Evolutionary conservation across 2,329 filamentous ascomycete species (phyloP), one percentile per base, ranked within the genome.

Genomic region (Colletotrichum caudatum): DNA sequence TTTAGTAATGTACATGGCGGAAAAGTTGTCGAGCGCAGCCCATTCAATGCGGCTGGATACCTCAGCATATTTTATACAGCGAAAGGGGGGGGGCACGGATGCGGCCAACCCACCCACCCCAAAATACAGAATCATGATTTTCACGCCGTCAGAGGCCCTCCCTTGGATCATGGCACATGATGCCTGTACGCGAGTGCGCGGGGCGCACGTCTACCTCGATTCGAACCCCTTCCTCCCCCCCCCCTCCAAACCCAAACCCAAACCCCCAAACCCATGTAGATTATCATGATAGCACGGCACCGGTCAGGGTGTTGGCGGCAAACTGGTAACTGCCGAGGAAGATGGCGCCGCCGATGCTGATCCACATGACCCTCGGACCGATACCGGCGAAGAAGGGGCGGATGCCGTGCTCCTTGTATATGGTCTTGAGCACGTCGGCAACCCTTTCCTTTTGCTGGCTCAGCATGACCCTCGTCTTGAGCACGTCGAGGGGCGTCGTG

Each of bases 381-480:
- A 91, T 87, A 1, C 92, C 93, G 1, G 91, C 89, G 77, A 95
- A 94, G 81, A 95, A 94, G 0, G 91, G 91, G 72, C 86, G 82
- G 6, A 89, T 79, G 1, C 93, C 93, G 73, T 90, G 88, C 66
- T 91, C 87, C 60, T 82, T 83, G 78, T 91, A 83, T 69, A 98
- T 93, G 26, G 86, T 83, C 64, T 83, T 84, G 74, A 95, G 84
- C 72, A 97, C 85, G 5, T 81, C 80, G 44, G 83, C 80, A 74
- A 90, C 87, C 16, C 85, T 88, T 79, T 88, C 89, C 76, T 85
- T 89, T 84, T 91, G 89, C 77, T 90, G 88, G 18, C 93, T 92
- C 76, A 99, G 85, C 96, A 99, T 99, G 82, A 98, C 92, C 74
- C 96, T 87, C 74, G 96, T 99, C 89, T 99, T 99, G 75, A 99